Percentiles rank a stretch among this genome's conserved stretches.
Evolutionary conservation across 768 basidiomycete species (phyloP).

Genomic region (Psilocybe subaeruginosa): DNA sequence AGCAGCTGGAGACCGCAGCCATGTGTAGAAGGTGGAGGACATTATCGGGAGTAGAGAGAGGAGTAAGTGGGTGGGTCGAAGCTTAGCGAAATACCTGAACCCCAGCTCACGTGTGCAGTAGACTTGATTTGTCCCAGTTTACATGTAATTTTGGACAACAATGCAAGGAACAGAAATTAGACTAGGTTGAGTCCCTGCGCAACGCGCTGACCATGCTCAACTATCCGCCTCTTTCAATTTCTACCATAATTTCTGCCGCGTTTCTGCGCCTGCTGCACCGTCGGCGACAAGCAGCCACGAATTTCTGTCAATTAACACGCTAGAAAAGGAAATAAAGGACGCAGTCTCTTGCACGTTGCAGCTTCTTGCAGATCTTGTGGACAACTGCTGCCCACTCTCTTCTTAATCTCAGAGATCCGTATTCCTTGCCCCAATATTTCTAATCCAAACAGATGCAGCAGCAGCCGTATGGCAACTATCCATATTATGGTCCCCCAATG

Average conservation of each 20-base stretch:
- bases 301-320: constrained; percentile 18
- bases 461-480: constrained; percentile 42
- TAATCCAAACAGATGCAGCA: constrained; percentile 33
- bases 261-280: background rate
- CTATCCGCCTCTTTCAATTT: background rate
- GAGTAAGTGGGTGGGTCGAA: constrained; percentile 4
- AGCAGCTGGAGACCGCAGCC: constrained; percentile 90
- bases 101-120: constrained; percentile 16
- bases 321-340: constrained; percentile 39
- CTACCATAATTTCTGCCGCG: no score
- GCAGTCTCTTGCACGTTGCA: constrained; percentile 26
- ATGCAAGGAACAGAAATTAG: background rate
- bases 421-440: constrained; percentile 9
- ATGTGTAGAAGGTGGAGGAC: constrained; percentile 85
- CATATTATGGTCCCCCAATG: constrained; percentile 47
- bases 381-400: background rate
- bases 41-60: constrained; percentile 39
- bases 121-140: constrained; percentile 21
- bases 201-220: background rate
- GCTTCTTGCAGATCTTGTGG: constrained; percentile 13
- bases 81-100: background rate
- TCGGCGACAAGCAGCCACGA: background rate
- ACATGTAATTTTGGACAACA: constrained; percentile 13
- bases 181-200: background rate
- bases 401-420: constrained; percentile 9